Conservation (phyloP, 805 yeast species). For the Kodamaea kaohsiungensis region DNA sequence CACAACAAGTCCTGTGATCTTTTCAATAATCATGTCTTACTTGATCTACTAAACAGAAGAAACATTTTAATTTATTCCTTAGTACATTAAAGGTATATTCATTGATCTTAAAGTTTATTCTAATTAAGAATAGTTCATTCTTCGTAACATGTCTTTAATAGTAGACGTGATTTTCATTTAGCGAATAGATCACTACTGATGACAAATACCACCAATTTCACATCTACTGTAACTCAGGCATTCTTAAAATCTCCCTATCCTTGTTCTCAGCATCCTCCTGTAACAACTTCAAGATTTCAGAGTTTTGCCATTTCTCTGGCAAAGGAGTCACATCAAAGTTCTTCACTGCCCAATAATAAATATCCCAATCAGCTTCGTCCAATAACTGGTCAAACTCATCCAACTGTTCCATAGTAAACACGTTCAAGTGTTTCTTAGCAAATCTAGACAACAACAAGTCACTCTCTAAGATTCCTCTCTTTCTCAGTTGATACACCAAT, state of each 20-base stretch:
- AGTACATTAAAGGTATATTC: too few relatives aligned
- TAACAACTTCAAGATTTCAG: constrained; percentile 60
- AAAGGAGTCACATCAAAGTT: constrained; percentile 80
- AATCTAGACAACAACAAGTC: constrained; percentile 83
- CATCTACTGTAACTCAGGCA: constrained; percentile 56
- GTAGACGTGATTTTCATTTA: too few relatives aligned
- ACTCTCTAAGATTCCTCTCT: constrained; percentile 93
- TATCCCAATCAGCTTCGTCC: constrained; percentile 99
- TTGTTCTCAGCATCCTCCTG: constrained; percentile 76
- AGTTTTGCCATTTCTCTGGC: constrained; percentile 82
- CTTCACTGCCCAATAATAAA: constrained; percentile 95
- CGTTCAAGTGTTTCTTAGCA: constrained; percentile 70
- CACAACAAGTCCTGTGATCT: too few relatives aligned
- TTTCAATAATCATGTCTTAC: too few relatives aligned
- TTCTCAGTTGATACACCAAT: constrained; percentile 85
- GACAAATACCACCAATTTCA: too few relatives aligned
- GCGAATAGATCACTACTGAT: too few relatives aligned
- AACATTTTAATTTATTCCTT: too few relatives aligned
- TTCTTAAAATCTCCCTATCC: constrained; percentile 72
- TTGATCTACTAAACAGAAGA: too few relatives aligned
- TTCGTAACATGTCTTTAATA: too few relatives aligned
- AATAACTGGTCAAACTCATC: constrained; percentile 83
- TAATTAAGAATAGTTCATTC: too few relatives aligned
- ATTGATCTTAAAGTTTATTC: too few relatives aligned
- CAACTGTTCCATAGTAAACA: constrained; percentile 62